Evolutionary conservation across 2,329 filamentous ascomycete genomes (phyloP).

Genomic region (Sporothrix inflata): DNA sequence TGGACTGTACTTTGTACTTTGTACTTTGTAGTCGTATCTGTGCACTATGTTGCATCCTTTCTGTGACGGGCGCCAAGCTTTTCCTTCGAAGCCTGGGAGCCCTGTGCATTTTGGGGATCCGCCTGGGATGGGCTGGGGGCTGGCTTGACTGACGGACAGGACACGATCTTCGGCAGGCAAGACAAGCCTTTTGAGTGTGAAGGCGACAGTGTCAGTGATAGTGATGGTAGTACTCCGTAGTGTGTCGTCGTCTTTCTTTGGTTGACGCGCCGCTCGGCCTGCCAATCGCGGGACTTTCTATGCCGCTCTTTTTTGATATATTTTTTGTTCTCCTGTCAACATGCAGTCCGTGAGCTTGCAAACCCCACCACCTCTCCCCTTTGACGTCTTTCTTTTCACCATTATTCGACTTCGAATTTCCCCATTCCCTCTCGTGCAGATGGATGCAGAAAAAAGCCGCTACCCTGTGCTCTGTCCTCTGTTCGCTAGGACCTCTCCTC

Average conservation of each 20-base stretch:
- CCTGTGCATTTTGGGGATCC: not conserved
- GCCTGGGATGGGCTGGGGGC: not conserved
- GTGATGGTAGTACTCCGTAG: not conserved
- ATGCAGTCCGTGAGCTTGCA: not conserved
- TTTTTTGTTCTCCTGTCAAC: not conserved
- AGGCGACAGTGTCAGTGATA: not conserved
- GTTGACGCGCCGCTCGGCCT: conserved; percentile 2
- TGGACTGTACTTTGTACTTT: too few relatives aligned
- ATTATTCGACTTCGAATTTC: not conserved
- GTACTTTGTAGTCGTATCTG: too few relatives aligned
- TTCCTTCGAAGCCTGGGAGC: not conserved
- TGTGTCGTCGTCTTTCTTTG: conserved; percentile 1
- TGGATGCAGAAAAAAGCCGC: not conserved
- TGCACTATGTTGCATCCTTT: conserved; percentile 10
- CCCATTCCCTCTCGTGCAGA: conserved; percentile 10
- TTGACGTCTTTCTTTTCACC: not conserved
- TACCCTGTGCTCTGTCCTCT: not conserved
- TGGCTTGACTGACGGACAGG: not conserved
- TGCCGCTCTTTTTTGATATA: not conserved
- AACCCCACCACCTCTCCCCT: not conserved
- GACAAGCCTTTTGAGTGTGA: not conserved
- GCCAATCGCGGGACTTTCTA: conserved; percentile 13
- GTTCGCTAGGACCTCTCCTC: not conserved
- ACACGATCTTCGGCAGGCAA: conserved; percentile 7
- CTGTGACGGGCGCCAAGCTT: not conserved